phyloP scores from a whole-genome alignment of 306 rosid species.

The Cucurbita maxima region DNA sequence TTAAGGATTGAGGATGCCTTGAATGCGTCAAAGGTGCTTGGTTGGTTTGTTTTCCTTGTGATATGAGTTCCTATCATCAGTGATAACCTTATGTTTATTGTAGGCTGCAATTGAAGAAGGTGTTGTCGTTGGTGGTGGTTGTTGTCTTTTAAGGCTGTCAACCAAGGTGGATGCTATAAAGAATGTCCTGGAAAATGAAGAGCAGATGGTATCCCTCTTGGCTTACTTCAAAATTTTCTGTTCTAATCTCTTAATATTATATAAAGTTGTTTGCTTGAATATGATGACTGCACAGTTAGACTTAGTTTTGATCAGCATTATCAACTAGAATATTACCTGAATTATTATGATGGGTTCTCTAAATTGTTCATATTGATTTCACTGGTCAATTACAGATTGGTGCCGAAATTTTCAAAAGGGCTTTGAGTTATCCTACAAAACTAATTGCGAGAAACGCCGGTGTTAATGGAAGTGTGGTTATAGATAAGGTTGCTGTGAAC shows the following conservation, averaged over 20 bases:
- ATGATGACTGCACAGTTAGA: not conserved
- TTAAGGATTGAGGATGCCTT: conserved; percentile 82
- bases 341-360: not conserved
- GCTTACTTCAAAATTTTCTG: not conserved
- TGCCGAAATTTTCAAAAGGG: conserved; percentile 79
- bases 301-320: not conserved
- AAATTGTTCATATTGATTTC: not conserved
- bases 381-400: conserved; percentile 43
- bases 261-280: not conserved
- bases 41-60: not conserved
- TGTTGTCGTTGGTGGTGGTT: conserved; percentile 91
- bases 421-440: conserved; percentile 67
- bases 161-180: conserved; percentile 55
- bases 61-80: not conserved
- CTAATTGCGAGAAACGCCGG: conserved; percentile 90
- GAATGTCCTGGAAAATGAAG: conserved; percentile 56
- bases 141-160: conserved; percentile 77
- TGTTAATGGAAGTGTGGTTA: conserved; percentile 65
- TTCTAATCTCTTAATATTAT: not conserved
- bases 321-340: not conserved
- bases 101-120: conserved; percentile 98
- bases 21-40: conserved; percentile 73
- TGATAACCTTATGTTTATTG: conserved; percentile 1
- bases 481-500: conserved; percentile 52
- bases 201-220: conserved; percentile 42